These are phyloP conservation scores for Moricandia arvensis DNA, from an alignment of 345 rosid species.

Conservation along the genomic window DNA sequence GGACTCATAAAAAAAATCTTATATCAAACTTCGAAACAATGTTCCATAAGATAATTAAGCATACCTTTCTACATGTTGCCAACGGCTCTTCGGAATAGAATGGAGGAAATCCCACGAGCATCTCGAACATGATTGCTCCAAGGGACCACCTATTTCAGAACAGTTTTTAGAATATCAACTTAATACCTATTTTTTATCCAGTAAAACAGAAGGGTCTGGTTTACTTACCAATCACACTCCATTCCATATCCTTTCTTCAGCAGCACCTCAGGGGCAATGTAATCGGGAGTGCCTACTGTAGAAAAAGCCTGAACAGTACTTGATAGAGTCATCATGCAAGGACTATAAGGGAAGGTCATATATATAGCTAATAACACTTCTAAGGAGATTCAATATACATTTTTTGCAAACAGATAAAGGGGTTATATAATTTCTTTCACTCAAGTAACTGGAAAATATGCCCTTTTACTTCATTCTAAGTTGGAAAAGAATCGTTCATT, in stretches of 20 bases:
- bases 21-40: neutral
- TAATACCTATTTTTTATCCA: neutral
- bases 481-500: neutral
- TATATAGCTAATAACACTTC: neutral
- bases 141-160: constrained; percentile 46
- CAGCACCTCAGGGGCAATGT: constrained; percentile 51
- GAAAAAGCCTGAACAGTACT: constrained; percentile 43
- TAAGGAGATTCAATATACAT: neutral
- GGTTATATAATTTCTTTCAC: neutral
- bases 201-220: constrained; percentile 18
- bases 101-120: constrained; percentile 55
- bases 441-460: neutral
- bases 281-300: constrained; percentile 52
- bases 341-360: neutral
- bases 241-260: constrained; percentile 53
- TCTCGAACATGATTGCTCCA: constrained; percentile 53
- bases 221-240: constrained; percentile 51
- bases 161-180: constrained; percentile 20
- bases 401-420: neutral
- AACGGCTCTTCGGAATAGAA: constrained; percentile 50
- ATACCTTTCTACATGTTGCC: constrained; percentile 52
- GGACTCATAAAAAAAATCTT: neutral
- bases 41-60: constrained; percentile 18
- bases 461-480: constrained; percentile 6
- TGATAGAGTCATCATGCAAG: constrained; percentile 13